Conservation (phyloP, 1,139 yeast genomes). For the Geotrichum siamense region DNA sequence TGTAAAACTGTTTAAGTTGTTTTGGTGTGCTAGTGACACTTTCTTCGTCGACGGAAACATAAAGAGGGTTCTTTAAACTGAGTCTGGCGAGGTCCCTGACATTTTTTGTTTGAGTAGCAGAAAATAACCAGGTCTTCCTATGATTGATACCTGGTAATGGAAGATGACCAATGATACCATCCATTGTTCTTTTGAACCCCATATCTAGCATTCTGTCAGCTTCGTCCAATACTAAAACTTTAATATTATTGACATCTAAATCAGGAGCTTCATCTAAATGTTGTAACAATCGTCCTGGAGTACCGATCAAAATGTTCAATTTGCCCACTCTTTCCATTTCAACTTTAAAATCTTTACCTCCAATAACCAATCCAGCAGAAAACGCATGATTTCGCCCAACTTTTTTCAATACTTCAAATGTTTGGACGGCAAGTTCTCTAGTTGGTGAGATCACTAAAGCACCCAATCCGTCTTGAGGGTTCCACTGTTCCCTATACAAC, state of each 20-base stretch:
- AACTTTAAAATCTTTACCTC: constrained; percentile 87
- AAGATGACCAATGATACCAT: constrained; percentile 72
- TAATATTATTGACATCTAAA: constrained; percentile 70
- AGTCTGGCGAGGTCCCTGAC: constrained; percentile 84
- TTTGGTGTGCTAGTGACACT: constrained; percentile 64
- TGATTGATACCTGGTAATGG: constrained; percentile 42
- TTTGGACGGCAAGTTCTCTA: constrained; percentile 89
- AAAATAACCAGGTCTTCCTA: constrained; percentile 81
- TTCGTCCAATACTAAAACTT: constrained; percentile 82
- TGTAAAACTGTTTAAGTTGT: constrained; percentile 73
- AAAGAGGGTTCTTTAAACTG: constrained; percentile 65
- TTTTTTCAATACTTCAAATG: constrained; percentile 78
- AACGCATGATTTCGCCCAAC: constrained; percentile 75
- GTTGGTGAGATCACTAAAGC: constrained; percentile 91
- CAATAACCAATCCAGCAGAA: constrained; percentile 93
- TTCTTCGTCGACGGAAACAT: constrained; percentile 48
- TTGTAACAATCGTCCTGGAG: constrained; percentile 92
- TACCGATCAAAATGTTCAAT: constrained; percentile 84
- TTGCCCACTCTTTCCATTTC: constrained; percentile 80
- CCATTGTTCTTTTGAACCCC: constrained; percentile 90
- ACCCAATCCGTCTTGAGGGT: constrained; percentile 86
- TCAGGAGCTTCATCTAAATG: constrained; percentile 93
- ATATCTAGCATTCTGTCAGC: constrained; percentile 94
- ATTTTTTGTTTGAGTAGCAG: constrained; percentile 90
- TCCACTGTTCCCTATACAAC: constrained; percentile 66